These are phyloP conservation scores for Gentiana macrophylla DNA, from an alignment of 257 asterid genomes.

Conservation along the genomic window DNA sequence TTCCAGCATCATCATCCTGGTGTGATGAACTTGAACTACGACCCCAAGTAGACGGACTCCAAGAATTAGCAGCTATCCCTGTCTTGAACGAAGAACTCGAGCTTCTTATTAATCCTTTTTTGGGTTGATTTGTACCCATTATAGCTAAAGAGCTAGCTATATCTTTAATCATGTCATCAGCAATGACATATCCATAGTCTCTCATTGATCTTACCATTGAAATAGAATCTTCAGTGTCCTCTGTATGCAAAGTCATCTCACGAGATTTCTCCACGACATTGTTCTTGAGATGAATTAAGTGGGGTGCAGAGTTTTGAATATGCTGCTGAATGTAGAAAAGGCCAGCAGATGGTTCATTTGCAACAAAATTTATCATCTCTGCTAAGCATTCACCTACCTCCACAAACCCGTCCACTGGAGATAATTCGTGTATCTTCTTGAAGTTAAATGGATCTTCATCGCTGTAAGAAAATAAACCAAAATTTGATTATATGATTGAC, in stretches of 20 bases:
- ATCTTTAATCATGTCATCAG: constrained; percentile 72
- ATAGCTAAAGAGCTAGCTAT: constrained; percentile 50
- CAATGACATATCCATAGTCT: constrained; percentile 68
- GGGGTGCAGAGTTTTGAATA: constrained; percentile 55
- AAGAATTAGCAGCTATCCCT: too few relatives aligned
- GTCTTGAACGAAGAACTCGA: constrained; percentile 1
- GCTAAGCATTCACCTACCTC: constrained; percentile 71
- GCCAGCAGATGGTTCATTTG: constrained; percentile 97
- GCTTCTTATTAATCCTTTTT: constrained; percentile 45
- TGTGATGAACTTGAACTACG: constrained; percentile 22
- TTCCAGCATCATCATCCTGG: constrained; percentile 24
- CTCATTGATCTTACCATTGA: constrained; percentile 60
- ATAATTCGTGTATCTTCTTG: constrained; percentile 69
- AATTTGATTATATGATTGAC: too few relatives aligned
- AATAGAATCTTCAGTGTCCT: constrained; percentile 83
- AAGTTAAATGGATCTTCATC: constrained; percentile 69
- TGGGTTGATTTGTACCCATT: constrained; percentile 51
- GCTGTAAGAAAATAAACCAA: constrained; percentile 21
- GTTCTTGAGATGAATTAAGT: constrained; percentile 58
- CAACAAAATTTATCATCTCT: constrained; percentile 77
- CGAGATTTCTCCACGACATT: constrained; percentile 48
- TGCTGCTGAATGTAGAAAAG: constrained; percentile 92
- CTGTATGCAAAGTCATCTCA: constrained; percentile 53
- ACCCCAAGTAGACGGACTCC: constrained; percentile 60
- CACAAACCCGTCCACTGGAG: constrained; percentile 74